phyloP scores from a whole-genome alignment of 2,329 filamentous ascomycete species.

The Fusarium sp. region DNA sequence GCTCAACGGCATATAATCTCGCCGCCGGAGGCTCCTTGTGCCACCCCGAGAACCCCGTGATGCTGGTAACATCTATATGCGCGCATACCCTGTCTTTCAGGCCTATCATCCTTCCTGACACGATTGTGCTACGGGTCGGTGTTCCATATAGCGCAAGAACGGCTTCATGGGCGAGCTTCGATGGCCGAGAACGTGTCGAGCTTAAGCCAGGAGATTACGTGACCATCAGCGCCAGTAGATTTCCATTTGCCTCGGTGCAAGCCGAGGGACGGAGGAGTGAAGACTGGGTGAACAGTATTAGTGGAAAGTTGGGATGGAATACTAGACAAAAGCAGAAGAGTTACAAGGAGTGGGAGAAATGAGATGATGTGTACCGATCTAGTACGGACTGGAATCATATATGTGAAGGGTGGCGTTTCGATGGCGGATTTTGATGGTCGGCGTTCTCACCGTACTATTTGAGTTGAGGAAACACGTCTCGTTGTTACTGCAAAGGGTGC shows the following conservation, averaged over 20 bases:
- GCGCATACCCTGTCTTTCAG: slow-evolving; percentile 95
- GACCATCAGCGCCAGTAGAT: slow-evolving; percentile 82
- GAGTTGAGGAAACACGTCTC: background rate
- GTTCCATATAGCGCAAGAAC: slow-evolving; percentile 95
- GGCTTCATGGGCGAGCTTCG: slow-evolving; percentile 96
- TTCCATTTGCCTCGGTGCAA: slow-evolving; percentile 82
- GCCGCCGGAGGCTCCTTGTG: slow-evolving; percentile 95
- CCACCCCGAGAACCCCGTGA: slow-evolving; percentile 96
- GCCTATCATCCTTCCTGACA: slow-evolving; percentile 96
- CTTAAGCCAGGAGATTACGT: slow-evolving; percentile 83
- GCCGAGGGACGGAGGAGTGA: slow-evolving; percentile 74
- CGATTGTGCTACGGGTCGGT: slow-evolving; percentile 89
- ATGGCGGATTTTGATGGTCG: background rate
- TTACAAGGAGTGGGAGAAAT: slow-evolving; percentile 60
- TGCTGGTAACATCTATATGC: slow-evolving; percentile 93
- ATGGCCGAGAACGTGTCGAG: slow-evolving; percentile 89
- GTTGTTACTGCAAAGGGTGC: background rate
- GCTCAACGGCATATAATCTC: slow-evolving; percentile 94
- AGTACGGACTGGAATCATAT: background rate
- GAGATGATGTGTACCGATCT: background rate
- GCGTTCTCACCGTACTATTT: background rate
- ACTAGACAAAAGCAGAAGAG: slow-evolving; percentile 80
- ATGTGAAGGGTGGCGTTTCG: slow-evolving; percentile 9
- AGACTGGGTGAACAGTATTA: slow-evolving; percentile 86
- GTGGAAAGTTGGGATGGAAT: slow-evolving; percentile 83